Evolutionary conservation across 148 eudicot species (phyloP).

Genomic region (Simmondsia chinensis): DNA sequence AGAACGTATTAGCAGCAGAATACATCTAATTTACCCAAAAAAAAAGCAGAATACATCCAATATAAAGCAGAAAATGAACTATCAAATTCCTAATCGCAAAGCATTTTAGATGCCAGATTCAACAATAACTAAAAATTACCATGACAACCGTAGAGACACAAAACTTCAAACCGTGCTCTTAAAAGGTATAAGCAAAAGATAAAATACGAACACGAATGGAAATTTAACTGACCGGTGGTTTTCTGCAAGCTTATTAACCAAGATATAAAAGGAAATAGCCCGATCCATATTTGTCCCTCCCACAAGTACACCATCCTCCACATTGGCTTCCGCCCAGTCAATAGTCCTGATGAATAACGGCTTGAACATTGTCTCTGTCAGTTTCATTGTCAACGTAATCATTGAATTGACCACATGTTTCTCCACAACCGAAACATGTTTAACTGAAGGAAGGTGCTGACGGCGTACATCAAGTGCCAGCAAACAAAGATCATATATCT

Average conservation of each 20-base stretch:
- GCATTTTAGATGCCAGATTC: too few relatives aligned
- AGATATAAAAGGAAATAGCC: constrained; percentile 64
- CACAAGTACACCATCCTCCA: constrained; percentile 21
- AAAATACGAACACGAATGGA: background rate
- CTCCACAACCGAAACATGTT: constrained; percentile 49
- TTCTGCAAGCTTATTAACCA: constrained; percentile 75
- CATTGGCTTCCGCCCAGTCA: constrained; percentile 71
- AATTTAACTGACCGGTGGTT: constrained; percentile 58
- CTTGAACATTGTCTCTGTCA: constrained; percentile 90
- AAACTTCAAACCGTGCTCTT: too few relatives aligned
- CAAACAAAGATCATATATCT: constrained; percentile 69
- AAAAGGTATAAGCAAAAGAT: too few relatives aligned
- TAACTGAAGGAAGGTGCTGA: constrained; percentile 44
- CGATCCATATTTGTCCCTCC: constrained; percentile 34
- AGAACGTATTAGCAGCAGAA: too few relatives aligned
- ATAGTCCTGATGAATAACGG: constrained; percentile 77
- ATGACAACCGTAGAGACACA: too few relatives aligned
- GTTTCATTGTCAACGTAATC: constrained; percentile 70
- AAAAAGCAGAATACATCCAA: too few relatives aligned
- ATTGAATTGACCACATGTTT: constrained; percentile 50
- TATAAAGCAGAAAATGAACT: too few relatives aligned
- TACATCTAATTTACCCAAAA: too few relatives aligned
- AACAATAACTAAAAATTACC: too few relatives aligned
- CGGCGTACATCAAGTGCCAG: constrained; percentile 83
- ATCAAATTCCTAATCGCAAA: too few relatives aligned